phyloP scores from a whole-genome alignment of 768 basidiomycete species.

The Panus rudis region DNA sequence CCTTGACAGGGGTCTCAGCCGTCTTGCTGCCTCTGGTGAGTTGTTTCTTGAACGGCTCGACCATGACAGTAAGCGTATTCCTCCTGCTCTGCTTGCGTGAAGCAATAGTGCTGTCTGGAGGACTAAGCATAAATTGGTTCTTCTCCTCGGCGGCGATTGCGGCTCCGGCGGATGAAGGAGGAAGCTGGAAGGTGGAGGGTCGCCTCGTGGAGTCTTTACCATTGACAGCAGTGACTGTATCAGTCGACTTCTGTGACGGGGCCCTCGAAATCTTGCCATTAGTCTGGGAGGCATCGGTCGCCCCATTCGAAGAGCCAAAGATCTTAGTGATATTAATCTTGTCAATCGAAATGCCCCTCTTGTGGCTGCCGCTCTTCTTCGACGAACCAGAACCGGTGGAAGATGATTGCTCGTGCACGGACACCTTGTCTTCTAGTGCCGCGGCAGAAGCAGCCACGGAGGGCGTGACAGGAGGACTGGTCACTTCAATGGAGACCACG shows the following conservation, averaged over 20 bases:
- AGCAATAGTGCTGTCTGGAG: slow-evolving; percentile 25
- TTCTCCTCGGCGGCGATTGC: slow-evolving; percentile 11
- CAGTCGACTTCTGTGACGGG: slow-evolving; percentile 31
- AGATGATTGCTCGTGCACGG: slow-evolving; percentile 10
- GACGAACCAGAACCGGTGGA: slow-evolving; percentile 29
- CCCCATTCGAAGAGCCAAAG: slow-evolving; percentile 44
- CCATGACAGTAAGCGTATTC: slow-evolving; percentile 85
- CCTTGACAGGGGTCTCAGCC: slow-evolving; percentile 23
- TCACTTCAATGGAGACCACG: slow-evolving; percentile 26
- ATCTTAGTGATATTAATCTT: slow-evolving; percentile 75
- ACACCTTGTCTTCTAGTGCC: slow-evolving; percentile 19
- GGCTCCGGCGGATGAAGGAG: slow-evolving; percentile 7
- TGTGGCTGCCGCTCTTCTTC: slow-evolving; percentile 44
- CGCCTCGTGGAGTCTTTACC: slow-evolving; percentile 16
- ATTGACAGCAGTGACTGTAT: slow-evolving; percentile 8
- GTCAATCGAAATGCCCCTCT: slow-evolving; percentile 70
- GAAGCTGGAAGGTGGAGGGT: slow-evolving; percentile 27
- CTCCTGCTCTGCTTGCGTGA: slow-evolving; percentile 54
- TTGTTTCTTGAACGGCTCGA: slow-evolving; percentile 61
- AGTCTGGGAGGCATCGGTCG: slow-evolving; percentile 24
- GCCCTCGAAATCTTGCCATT: slow-evolving; percentile 33
- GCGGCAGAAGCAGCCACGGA: no score
- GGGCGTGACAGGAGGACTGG: slow-evolving; percentile 24
- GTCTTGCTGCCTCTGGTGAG: slow-evolving; percentile 24
- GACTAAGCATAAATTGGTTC: slow-evolving; percentile 27